phyloP scores from a whole-genome alignment of 371 early-diverging fungal genomes.

The Choanephora cucurbitarum region DNA sequence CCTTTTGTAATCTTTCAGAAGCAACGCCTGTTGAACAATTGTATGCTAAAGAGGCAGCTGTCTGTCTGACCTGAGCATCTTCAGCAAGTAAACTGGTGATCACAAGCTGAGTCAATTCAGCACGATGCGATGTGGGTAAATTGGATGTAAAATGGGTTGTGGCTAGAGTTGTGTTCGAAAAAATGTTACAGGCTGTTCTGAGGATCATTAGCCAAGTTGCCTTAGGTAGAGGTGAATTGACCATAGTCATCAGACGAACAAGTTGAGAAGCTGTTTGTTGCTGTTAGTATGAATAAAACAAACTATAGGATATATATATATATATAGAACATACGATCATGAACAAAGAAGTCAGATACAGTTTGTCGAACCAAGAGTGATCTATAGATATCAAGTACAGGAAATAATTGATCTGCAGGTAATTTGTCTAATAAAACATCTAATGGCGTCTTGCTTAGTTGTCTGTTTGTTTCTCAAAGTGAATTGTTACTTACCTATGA shows the following conservation, averaged over 20 bases:
- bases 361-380: constrained; percentile 49
- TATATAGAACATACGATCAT: constrained; percentile 54
- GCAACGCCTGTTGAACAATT: constrained; percentile 60
- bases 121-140: constrained; percentile 46
- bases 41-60: constrained; percentile 70
- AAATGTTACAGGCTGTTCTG: constrained; percentile 63
- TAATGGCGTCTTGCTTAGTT: no score
- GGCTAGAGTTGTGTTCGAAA: constrained; percentile 41
- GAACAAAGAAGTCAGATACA: constrained; percentile 47
- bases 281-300: neutral
- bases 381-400: constrained; percentile 67
- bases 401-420: constrained; percentile 57
- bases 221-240: constrained; percentile 11
- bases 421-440: constrained; percentile 41
- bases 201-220: constrained; percentile 36
- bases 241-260: constrained; percentile 31
- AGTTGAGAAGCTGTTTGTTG: constrained; percentile 30
- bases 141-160: constrained; percentile 58
- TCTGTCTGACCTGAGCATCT: constrained; percentile 60
- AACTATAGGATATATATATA: neutral
- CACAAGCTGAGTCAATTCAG: constrained; percentile 58
- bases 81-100: constrained; percentile 60
- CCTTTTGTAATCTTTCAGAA: constrained; percentile 41
- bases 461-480: no score
- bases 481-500: constrained; percentile 36